Conservation (phyloP, 108 stramenopile species). For the Conticribra weissflogii region DNA sequence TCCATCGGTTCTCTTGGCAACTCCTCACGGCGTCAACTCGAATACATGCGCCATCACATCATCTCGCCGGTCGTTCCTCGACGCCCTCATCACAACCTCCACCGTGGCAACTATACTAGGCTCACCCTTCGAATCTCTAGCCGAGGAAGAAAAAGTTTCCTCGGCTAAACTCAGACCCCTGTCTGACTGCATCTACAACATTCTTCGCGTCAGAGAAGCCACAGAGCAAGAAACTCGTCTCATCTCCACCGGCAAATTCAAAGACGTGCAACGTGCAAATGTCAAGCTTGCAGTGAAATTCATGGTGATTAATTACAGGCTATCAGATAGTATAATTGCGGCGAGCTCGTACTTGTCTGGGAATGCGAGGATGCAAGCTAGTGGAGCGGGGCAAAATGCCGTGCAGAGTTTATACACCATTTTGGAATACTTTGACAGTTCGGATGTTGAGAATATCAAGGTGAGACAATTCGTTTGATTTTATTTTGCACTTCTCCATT, state of each 20-base stretch:
- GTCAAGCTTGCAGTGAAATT: conserved; percentile 89
- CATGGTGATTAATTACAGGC: conserved; percentile 85
- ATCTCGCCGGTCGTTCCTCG: conserved; percentile 23
- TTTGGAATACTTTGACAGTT: conserved; percentile 89
- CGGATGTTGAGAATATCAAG: conserved; percentile 83
- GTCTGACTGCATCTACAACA: conserved; percentile 54
- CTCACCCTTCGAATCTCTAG: conserved; percentile 12
- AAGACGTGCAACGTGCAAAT: conserved; percentile 88
- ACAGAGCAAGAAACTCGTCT: conserved; percentile 84
- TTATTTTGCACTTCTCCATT: neutral
- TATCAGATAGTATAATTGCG: conserved; percentile 72
- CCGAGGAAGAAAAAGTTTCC: conserved; percentile 23
- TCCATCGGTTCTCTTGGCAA: neutral
- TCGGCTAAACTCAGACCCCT: conserved; percentile 35
- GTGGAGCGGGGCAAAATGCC: conserved; percentile 64
- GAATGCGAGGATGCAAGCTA: conserved; percentile 57
- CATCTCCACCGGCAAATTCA: conserved; percentile 85
- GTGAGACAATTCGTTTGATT: conserved; percentile 31
- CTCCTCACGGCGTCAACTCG: neutral
- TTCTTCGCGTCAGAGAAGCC: conserved; percentile 83
- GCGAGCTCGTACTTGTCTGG: conserved; percentile 65
- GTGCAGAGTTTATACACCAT: conserved; percentile 83
- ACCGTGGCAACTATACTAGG: conserved; percentile 1
- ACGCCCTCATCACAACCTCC: conserved; percentile 3
- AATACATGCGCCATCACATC: neutral